Evolutionary conservation across 768 basidiomycete species (phyloP).

Genomic region (Hypholoma fasciculare): DNA sequence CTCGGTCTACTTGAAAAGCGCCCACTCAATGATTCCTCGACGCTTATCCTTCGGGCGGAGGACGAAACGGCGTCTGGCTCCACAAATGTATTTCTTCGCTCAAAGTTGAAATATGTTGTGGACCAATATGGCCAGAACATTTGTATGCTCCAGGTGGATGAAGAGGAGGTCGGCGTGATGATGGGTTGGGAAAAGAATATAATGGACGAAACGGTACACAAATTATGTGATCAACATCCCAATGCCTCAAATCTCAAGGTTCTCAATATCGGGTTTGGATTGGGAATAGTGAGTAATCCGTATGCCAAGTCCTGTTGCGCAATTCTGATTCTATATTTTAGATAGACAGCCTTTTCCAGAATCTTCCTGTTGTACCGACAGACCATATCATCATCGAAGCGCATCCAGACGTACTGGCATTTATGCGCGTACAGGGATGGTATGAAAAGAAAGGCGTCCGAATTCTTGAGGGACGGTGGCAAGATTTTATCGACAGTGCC

Average conservation of each 20-base stretch:
- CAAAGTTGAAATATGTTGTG: constrained; percentile 63
- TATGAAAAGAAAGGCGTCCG: constrained; percentile 73
- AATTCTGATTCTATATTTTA: constrained; percentile 26
- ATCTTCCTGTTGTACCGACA: constrained; percentile 53
- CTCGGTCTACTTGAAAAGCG: constrained; percentile 60
- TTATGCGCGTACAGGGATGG: constrained; percentile 81
- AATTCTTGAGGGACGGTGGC: constrained; percentile 92
- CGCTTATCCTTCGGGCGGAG: constrained; percentile 43
- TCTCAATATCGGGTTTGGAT: constrained; percentile 91
- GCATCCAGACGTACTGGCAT: constrained; percentile 85
- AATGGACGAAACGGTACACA: constrained; percentile 80
- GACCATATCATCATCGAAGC: constrained; percentile 93
- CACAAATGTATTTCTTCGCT: constrained; percentile 68
- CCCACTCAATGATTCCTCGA: constrained; percentile 29
- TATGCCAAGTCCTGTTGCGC: background rate
- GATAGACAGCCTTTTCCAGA: constrained; percentile 86
- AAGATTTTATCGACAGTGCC: constrained; percentile 71
- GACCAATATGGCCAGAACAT: constrained; percentile 82
- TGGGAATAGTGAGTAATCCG: constrained; percentile 73
- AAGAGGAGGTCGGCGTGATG: constrained; percentile 95
- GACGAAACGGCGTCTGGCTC: constrained; percentile 64
- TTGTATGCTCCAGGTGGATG: constrained; percentile 64
- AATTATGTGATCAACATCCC: constrained; percentile 56
- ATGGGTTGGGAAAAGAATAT: constrained; percentile 97
- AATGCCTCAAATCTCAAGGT: constrained; percentile 56